Evolutionary conservation across 1,284 basidiomycete species (phyloP).

Genomic region (Leccinum angustisporum): DNA sequence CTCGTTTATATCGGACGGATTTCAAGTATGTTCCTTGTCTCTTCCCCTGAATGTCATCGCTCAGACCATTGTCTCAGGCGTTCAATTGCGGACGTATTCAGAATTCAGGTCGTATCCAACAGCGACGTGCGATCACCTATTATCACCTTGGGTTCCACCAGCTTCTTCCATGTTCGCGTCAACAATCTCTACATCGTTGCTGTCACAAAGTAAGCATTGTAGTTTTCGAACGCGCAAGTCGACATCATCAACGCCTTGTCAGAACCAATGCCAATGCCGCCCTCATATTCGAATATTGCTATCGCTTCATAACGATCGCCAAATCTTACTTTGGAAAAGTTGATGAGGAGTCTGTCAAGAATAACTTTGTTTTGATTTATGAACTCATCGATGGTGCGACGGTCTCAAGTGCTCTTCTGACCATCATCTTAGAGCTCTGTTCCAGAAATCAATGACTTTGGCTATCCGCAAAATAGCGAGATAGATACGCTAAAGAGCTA

Average conservation of each 20-base stretch:
- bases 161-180: constrained; percentile 95
- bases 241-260: neutral
- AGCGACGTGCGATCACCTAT: constrained; percentile 96
- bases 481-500: constrained; percentile 97
- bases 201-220: constrained; percentile 79
- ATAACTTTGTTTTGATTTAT: constrained; percentile 97
- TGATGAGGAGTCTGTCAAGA: constrained; percentile 97
- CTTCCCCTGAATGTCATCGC: neutral
- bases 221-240: neutral
- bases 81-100: constrained; percentile 96
- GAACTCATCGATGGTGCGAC: constrained; percentile 88
- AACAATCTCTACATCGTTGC: constrained; percentile 95
- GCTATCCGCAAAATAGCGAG: constrained; percentile 99
- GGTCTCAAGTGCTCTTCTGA: neutral
- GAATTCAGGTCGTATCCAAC: constrained; percentile 97
- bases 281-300: constrained; percentile 96
- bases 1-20: constrained; percentile 88
- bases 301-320: constrained; percentile 92
- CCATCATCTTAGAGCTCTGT: constrained; percentile 1
- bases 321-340: constrained; percentile 97
- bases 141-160: constrained; percentile 95
- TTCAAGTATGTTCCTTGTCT: constrained; percentile 69
- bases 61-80: constrained; percentile 53
- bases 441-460: constrained; percentile 96
- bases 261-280: constrained; percentile 97